phyloP scores from a whole-genome alignment of 192 early-diverging fungal genomes.

The Podila clonocystis region DNA sequence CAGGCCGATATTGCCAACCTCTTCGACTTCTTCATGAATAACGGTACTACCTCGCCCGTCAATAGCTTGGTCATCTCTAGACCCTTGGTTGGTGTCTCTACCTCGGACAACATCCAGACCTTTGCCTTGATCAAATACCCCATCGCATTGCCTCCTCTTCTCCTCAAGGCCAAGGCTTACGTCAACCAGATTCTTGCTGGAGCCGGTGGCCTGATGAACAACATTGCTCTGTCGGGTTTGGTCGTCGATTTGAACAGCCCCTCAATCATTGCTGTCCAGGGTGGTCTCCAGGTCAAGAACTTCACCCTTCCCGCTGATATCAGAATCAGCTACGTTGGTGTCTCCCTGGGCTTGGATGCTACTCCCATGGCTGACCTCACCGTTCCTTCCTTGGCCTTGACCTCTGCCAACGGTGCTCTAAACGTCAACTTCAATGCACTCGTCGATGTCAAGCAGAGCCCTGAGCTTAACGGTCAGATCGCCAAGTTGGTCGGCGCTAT shows the following conservation, averaged over 20 bases:
- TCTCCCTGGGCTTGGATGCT: slow-evolving; percentile 32
- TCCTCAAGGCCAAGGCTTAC: slow-evolving; percentile 19
- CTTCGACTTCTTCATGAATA: slow-evolving; percentile 38
- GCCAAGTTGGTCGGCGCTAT: slow-evolving; percentile 35
- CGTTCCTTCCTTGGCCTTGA: slow-evolving; percentile 23
- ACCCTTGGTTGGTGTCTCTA: slow-evolving; percentile 33
- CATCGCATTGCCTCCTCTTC: slow-evolving; percentile 12
- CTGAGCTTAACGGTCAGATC: slow-evolving; percentile 31
- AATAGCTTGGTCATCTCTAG: slow-evolving; percentile 30
- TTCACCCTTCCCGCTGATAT: slow-evolving; percentile 39
- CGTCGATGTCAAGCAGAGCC: slow-evolving; percentile 30
- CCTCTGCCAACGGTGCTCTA: slow-evolving; percentile 31
- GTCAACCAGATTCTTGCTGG: slow-evolving; percentile 31
- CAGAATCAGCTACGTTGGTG: slow-evolving; percentile 45
- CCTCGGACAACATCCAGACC: slow-evolving; percentile 42
- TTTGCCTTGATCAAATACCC: slow-evolving; percentile 33
- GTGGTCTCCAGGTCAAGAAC: slow-evolving; percentile 31
- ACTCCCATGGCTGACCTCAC: slow-evolving; percentile 32
- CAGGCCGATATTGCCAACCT: slow-evolving; percentile 46
- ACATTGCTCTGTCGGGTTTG: slow-evolving; percentile 25
- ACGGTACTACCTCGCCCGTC: slow-evolving; percentile 38
- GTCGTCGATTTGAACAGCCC: slow-evolving; percentile 49
- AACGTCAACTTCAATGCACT: slow-evolving; percentile 34
- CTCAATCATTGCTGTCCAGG: slow-evolving; percentile 34
- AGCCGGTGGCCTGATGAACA: slow-evolving; percentile 36